Evolutionary conservation across 108 stramenopile genomes (phyloP), one percentile per base, ranked within the genome.

Genomic region (Heterococcus sp.): DNA sequence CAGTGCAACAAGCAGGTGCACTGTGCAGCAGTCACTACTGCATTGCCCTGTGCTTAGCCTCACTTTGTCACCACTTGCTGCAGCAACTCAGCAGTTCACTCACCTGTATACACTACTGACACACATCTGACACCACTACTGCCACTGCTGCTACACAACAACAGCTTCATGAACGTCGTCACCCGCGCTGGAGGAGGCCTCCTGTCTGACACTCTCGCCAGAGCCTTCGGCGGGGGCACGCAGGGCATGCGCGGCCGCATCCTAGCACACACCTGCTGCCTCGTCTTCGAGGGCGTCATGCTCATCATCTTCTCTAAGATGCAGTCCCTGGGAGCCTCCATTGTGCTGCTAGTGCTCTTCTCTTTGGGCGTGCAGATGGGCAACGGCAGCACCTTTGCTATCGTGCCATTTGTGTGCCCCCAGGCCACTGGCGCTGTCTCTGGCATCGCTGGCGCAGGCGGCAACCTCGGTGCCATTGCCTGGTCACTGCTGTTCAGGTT

Each of bases 361-460:
- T 91, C 91, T 29, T 28, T 90, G n/a, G 92, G 84, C 71, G 92
- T 93, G 4, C 93, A 93, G 79, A 89, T 84, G 38, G 92, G 92
- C 21, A 92, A 93, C 81, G 93, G 93, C 39, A 69, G 90, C 35
- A 82, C 91, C 1, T 93, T 85, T 66, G 90, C 89, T 38, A 92
- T 94, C 84, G 93, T 94, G 32, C 93, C 93, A 66, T 94, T 92
- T 84, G 84, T 94, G 64, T 75, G 88, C 73, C 93, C 93, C 2
- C 75, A 88, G 35, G 84, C 87, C 66, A 92, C 91, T 35, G 93
- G 93, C 73, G 86, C 89, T 21, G 89, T 93, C 70, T 63, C 91
- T 28, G 93, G 92, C 69, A 89, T 93, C 66, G 91, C 92, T 32
- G 93, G 91, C 38, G 92, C 92, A 36, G 91, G 92, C 64, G 93